Conservation (phyloP, 1,284 basidiomycete genomes). For the Ustanciosporium gigantosporum region DNA sequence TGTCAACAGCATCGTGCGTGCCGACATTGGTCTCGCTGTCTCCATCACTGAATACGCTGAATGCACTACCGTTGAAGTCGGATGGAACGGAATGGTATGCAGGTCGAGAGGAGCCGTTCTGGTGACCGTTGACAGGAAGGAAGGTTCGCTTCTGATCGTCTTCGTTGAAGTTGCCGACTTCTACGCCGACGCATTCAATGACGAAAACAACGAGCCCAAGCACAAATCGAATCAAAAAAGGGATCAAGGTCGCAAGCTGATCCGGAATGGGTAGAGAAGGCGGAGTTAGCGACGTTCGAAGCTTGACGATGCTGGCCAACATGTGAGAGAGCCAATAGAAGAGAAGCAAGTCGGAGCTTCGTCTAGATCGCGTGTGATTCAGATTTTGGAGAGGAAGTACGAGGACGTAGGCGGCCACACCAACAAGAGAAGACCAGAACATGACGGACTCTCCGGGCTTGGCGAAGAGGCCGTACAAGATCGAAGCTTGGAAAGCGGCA, state of each 20-base stretch:
- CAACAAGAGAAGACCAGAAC: conserved; percentile 29
- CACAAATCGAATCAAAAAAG: conserved; percentile 39
- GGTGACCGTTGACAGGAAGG: conserved; percentile 1
- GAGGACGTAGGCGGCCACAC: conserved; percentile 44
- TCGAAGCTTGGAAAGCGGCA: conserved; percentile 64
- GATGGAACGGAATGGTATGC: conserved; percentile 15
- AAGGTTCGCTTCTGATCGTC: conserved; percentile 1
- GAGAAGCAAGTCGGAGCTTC: conserved; percentile 76
- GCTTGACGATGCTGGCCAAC: conserved; percentile 67
- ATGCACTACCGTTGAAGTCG: conserved; percentile 26
- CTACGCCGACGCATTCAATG: conserved; percentile 50
- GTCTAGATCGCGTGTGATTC: conserved; percentile 77
- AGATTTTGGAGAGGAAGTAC: conserved; percentile 60
- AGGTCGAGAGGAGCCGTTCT: conserved; percentile 11
- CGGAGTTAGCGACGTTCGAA: conserved; percentile 55
- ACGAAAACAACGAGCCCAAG: conserved; percentile 43
- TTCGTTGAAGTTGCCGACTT: conserved; percentile 26
- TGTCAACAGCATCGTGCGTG: conserved; percentile 68
- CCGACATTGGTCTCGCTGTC: conserved; percentile 57
- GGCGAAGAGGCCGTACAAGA: conserved; percentile 43
- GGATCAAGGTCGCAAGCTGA: conserved; percentile 38
- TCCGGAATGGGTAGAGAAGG: conserved; percentile 33
- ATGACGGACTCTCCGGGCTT: conserved; percentile 26
- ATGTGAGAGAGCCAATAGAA: conserved; percentile 81
- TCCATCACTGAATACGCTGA: conserved; percentile 37